Conservation (phyloP, 306 rosid genomes). For the Lablab purpureus region DNA sequence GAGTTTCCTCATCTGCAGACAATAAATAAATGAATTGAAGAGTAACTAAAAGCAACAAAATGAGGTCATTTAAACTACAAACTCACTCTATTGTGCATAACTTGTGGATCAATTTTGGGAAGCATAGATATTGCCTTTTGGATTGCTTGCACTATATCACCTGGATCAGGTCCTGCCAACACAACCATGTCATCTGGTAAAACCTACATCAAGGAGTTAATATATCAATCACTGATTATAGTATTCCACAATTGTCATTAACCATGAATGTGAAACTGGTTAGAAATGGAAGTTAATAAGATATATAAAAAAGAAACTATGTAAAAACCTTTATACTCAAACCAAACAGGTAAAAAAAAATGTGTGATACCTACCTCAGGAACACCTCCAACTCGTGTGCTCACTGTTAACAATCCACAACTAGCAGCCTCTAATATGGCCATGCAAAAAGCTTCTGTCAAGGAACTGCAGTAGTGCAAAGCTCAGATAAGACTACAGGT, state of each 20-base stretch:
- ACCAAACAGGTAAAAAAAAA: slow-evolving; percentile 29
- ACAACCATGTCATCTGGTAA: slow-evolving; percentile 88
- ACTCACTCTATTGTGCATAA: slow-evolving; percentile 81
- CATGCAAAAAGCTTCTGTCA: slow-evolving; percentile 92
- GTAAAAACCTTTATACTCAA: neutral
- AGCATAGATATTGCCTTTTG: slow-evolving; percentile 69
- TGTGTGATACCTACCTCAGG: slow-evolving; percentile 68
- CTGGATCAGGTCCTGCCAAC: slow-evolving; percentile 79
- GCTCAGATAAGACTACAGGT: slow-evolving; percentile 1
- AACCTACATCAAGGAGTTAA: slow-evolving; percentile 58
- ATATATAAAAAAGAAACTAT: slow-evolving; percentile 1
- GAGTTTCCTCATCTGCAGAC: slow-evolving; percentile 66
- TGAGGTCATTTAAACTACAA: slow-evolving; percentile 22
- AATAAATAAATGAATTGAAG: neutral
- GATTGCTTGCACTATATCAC: slow-evolving; percentile 77
- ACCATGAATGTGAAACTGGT: neutral
- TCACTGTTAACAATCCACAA: slow-evolving; percentile 89
- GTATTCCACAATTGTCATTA: slow-evolving; percentile 3
- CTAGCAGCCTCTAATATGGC: slow-evolving; percentile 94
- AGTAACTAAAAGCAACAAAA: slow-evolving; percentile 32
- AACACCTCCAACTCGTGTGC: slow-evolving; percentile 90
- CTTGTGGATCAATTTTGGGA: slow-evolving; percentile 75
- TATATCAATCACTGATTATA: slow-evolving; percentile 8
- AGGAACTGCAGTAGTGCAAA: slow-evolving; percentile 59
- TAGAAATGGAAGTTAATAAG: neutral